Conservation (phyloP, 352 stramenopile species). For the Pythium aquatile region DNA sequence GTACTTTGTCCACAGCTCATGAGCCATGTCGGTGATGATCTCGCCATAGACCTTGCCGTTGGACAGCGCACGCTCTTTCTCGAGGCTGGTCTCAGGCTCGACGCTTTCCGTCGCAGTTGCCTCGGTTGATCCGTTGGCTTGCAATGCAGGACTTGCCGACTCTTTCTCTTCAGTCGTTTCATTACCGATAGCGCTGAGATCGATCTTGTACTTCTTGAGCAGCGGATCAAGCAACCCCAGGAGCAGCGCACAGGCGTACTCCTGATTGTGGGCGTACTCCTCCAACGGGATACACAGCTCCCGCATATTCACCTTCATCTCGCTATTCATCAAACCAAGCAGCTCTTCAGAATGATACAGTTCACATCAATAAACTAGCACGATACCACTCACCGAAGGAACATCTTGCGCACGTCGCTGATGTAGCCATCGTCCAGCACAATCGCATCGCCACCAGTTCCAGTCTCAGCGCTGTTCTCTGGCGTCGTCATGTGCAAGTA, state of each 20-base stretch:
- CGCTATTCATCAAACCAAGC: conserved; percentile 31
- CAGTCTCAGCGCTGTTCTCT: conserved; percentile 60
- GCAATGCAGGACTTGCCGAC: not conserved
- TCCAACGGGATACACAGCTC: conserved; percentile 81
- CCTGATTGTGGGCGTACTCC: conserved; percentile 80
- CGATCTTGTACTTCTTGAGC: conserved; percentile 65
- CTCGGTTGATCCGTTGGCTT: not conserved
- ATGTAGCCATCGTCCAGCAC: conserved; percentile 76
- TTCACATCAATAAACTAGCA: not conserved
- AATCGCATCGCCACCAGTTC: conserved; percentile 14
- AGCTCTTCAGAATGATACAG: not conserved
- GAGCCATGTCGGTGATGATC: conserved; percentile 64
- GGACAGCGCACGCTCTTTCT: conserved; percentile 1
- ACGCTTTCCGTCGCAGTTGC: not conserved
- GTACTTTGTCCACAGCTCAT: conserved; percentile 59
- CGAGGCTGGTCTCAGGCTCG: not conserved
- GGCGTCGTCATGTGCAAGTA: conserved; percentile 76
- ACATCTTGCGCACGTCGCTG: conserved; percentile 58
- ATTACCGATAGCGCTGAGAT: conserved; percentile 16
- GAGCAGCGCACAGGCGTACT: conserved; percentile 68
- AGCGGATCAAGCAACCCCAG: conserved; percentile 72
- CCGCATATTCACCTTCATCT: conserved; percentile 86
- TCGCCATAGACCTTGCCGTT: conserved; percentile 61
- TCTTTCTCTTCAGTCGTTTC: not conserved
- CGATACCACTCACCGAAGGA: conserved; percentile 34